A percentile compares a stretch with the other conserved stretches of the same genome.
phyloP scores from a whole-genome alignment of 2,329 filamentous ascomycete genomes.

The Curvularia hawaiiensis region DNA sequence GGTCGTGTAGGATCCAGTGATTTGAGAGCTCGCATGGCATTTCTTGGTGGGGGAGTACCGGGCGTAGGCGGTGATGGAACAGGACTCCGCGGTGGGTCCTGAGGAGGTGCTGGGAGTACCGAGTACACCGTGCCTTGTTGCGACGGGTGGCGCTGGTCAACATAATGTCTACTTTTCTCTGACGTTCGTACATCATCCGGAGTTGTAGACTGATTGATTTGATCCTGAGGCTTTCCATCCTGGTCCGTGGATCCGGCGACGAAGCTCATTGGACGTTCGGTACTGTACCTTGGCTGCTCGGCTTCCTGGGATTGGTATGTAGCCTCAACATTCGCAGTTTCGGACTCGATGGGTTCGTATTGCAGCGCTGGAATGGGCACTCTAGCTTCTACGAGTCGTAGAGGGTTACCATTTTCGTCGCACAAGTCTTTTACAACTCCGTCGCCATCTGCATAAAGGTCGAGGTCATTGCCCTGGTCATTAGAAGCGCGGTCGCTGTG shows the following conservation, averaged over 20 bases:
- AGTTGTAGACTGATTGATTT: constrained; percentile 37
- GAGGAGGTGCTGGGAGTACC: constrained; percentile 10
- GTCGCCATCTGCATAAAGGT: constrained; percentile 46
- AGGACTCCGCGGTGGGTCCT: constrained; percentile 11
- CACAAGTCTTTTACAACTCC: constrained; percentile 44
- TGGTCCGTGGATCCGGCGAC: constrained; percentile 41
- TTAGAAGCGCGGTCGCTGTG: constrained; percentile 23
- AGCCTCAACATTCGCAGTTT: constrained; percentile 8
- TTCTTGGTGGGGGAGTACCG: constrained; percentile 10
- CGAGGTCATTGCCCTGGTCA: constrained; percentile 36
- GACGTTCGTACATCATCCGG: constrained; percentile 11
- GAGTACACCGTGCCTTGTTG: constrained; percentile 18
- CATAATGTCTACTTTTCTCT: constrained; percentile 14
- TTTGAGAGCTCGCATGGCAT: constrained; percentile 3
- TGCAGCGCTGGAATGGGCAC: constrained; percentile 11
- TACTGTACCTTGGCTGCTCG: constrained; percentile 33
- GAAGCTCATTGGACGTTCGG: constrained; percentile 47
- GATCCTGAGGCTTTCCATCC: constrained; percentile 43
- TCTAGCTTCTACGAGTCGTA: constrained; percentile 28
- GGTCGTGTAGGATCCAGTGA: constrained; percentile 1
- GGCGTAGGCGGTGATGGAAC: constrained; percentile 5
- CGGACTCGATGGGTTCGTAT: constrained; percentile 6
- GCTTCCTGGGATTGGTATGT: constrained; percentile 25
- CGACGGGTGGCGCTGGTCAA: constrained; percentile 6
- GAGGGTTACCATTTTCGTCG: constrained; percentile 37